Base-by-base conservation (phyloP, 768 basidiomycete genomes). In the Tylopilus rubrobrunneus region DNA sequence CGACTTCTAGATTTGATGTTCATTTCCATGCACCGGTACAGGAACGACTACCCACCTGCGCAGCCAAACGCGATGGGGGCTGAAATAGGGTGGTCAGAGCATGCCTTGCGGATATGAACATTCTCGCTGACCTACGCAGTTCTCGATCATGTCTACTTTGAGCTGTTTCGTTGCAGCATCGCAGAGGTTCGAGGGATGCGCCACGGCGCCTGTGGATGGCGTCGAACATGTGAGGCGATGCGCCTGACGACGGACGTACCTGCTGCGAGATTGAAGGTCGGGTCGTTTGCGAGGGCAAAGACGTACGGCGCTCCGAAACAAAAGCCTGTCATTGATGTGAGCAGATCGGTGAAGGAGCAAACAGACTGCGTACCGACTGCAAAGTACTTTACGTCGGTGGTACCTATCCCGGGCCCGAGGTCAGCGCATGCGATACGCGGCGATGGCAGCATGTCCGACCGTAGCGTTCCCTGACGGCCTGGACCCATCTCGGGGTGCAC, bases 231-330 rank as follows among this genome's bases (percentile, higher is more conserved):
- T 11, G 17, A 23, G 37, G 21, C 4, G 40, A 19, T 5, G n/a
- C 1, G 0, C 9, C 19, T 2, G n/a, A 5, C 10, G 11, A 41
- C 40, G 10, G 1, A 29, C 71, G 21, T 62, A 82, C 82, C 75
- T 17, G 81, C 79, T 1, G 72, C 68, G n/a, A 81, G 66, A 7
- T 60, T 48, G 53, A 67, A 67, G 3, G 47, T 61, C 34, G 75
- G 70, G 43, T 80, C 76, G 0, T 70, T 78, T 7, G 76, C 74
- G 4, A 77, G 70, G 6, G 80, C 71, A 48, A 83, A 71, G 8
- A 73, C 74, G 50, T 73, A 81, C 0, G 81, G 80, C 0, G 72
- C 83, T 7, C 82, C 81, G 54, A 83, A 83, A 59, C 80, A 85
- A 55, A 82, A 82, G 11, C 82, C 81, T 83, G 17, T 34, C 12